Percentiles rank a stretch among this genome's conserved stretches.
phyloP scores from a whole-genome alignment of 1,139 yeast genomes.

The Diutina rugosa region DNA sequence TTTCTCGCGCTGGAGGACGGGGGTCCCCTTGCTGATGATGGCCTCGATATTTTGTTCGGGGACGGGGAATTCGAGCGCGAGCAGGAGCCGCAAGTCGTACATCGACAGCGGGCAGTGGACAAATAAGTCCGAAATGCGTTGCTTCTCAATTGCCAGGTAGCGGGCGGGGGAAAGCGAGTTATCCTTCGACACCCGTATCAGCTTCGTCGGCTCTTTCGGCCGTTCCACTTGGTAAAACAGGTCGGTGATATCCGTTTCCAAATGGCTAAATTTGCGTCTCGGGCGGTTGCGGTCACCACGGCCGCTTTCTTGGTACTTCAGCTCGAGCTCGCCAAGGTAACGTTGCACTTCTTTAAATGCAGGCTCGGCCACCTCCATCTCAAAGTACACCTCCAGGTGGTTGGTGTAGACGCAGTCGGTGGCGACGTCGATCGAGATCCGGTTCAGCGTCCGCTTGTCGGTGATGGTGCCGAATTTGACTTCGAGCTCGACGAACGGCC shows the following conservation, averaged over 20 bases:
- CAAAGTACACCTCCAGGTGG: slow-evolving; percentile 46
- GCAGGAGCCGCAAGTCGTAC: slow-evolving; percentile 64
- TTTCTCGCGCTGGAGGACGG: slow-evolving; percentile 46
- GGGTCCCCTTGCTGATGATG: slow-evolving; percentile 24
- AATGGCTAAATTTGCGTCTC: slow-evolving; percentile 24
- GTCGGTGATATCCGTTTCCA: slow-evolving; percentile 32
- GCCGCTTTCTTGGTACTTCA: slow-evolving; percentile 27
- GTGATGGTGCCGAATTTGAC: slow-evolving; percentile 69
- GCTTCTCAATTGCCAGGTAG: slow-evolving; percentile 59
- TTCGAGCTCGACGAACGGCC: slow-evolving; percentile 65
- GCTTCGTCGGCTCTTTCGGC: slow-evolving; percentile 42
- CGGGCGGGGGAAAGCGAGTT: slow-evolving; percentile 46
- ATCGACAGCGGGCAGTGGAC: slow-evolving; percentile 66
- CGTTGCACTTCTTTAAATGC: slow-evolving; percentile 50
- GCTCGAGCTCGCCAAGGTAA: slow-evolving; percentile 44
- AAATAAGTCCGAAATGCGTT: slow-evolving; percentile 56
- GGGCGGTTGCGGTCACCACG: slow-evolving; percentile 14
- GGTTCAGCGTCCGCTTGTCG: slow-evolving; percentile 49
- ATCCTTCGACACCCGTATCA: slow-evolving; percentile 55
- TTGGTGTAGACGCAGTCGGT: slow-evolving; percentile 62
- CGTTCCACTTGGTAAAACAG: slow-evolving; percentile 22
- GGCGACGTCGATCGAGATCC: slow-evolving; percentile 60
- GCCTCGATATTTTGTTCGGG: slow-evolving; percentile 38
- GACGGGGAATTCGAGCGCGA: slow-evolving; percentile 67
- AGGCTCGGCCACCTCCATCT: slow-evolving; percentile 57